A percentile compares a stretch with the other conserved stretches of the same genome.
phyloP scores from a whole-genome alignment of 1,284 basidiomycete species.

The Schizophyllum commune region DNA sequence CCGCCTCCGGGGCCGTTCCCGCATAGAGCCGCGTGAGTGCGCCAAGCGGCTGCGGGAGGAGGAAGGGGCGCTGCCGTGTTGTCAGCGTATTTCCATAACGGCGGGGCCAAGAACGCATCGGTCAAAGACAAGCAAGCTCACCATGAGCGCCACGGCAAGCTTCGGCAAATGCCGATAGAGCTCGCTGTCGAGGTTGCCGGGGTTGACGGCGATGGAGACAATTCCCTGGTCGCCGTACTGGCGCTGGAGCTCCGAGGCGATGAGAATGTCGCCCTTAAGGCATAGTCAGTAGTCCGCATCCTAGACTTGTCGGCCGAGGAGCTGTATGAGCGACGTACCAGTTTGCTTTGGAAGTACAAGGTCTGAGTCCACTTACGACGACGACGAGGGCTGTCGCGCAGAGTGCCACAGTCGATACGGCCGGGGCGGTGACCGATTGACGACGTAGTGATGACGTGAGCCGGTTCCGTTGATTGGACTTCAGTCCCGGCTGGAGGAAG shows the following conservation, averaged over 20 bases:
- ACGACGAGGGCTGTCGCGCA: slow-evolving; percentile 15
- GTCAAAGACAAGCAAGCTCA: slow-evolving; percentile 4
- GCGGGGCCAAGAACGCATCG: neutral
- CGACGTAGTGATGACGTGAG: slow-evolving; percentile 7
- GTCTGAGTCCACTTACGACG: slow-evolving; percentile 15
- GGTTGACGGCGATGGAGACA: slow-evolving; percentile 41
- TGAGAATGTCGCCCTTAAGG: slow-evolving; percentile 18
- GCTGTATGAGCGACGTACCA: slow-evolving; percentile 12
- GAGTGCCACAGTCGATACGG: slow-evolving; percentile 16
- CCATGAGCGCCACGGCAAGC: slow-evolving; percentile 12
- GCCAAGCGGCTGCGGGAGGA: slow-evolving; percentile 1
- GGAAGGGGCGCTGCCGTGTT: slow-evolving; percentile 1
- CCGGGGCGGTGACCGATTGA: slow-evolving; percentile 8
- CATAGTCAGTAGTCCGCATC: too few relatives aligned
- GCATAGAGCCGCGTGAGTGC: slow-evolving; percentile 9
- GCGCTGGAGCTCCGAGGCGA: slow-evolving; percentile 36
- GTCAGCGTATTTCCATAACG: neutral
- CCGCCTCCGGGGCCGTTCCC: slow-evolving; percentile 12
- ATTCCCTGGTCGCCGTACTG: slow-evolving; percentile 43
- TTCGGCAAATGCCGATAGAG: slow-evolving; percentile 28
- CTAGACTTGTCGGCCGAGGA: too few relatives aligned
- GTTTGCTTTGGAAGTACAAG: slow-evolving; percentile 33
- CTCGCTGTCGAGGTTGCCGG: slow-evolving; percentile 38
- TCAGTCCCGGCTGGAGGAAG: neutral
- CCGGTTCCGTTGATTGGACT: neutral